phyloP scores from a whole-genome alignment of 257 asterid genomes.

The Nicotiana undulata region DNA sequence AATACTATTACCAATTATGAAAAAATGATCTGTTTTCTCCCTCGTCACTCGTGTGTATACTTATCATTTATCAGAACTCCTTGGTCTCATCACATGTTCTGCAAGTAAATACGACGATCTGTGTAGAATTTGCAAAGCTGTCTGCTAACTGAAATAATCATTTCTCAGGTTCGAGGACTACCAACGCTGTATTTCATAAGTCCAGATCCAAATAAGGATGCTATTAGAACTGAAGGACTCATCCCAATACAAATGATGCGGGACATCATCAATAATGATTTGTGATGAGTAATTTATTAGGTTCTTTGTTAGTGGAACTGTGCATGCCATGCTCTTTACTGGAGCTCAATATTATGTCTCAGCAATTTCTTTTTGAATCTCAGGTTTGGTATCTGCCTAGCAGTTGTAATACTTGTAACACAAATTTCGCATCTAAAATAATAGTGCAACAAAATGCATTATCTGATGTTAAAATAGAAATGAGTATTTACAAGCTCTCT shows the following conservation, averaged over 20 bases:
- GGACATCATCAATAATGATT: constrained; percentile 69
- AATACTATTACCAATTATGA: not conserved
- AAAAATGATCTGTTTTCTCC: not conserved
- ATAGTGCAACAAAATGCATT: not conserved
- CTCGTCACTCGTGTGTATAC: not conserved
- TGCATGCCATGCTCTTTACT: not conserved
- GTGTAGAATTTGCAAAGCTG: not conserved
- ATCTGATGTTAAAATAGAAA: not conserved
- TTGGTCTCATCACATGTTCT: not conserved
- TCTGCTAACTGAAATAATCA: not conserved
- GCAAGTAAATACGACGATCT: not conserved
- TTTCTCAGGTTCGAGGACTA: constrained; percentile 77
- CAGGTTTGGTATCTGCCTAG: not conserved
- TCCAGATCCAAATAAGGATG: constrained; percentile 82
- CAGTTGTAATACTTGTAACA: not conserved
- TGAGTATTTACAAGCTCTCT: not conserved
- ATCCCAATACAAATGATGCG: constrained; percentile 90
- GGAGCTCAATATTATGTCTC: not conserved
- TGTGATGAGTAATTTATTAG: constrained; percentile 31
- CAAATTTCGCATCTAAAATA: not conserved
- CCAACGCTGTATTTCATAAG: constrained; percentile 89
- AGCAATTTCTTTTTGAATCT: not conserved
- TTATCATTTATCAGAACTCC: not conserved
- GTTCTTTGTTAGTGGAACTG: not conserved
- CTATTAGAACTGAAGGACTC: constrained; percentile 94